phyloP scores from a whole-genome alignment of 257 asterid genomes.

The Mentha longifolia region DNA sequence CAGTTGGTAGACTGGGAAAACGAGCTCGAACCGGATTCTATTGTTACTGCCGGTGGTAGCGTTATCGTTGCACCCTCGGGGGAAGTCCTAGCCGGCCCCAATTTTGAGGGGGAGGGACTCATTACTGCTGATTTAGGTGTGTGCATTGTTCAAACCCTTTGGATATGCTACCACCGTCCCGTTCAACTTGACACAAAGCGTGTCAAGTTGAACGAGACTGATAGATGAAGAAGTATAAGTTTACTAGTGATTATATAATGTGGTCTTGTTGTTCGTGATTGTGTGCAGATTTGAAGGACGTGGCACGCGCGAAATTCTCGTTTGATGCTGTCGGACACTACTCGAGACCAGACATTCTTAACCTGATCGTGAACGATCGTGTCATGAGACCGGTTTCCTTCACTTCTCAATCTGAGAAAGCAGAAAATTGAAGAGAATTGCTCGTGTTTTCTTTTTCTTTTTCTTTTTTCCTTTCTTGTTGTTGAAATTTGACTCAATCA shows the following conservation, averaged over 20 bases:
- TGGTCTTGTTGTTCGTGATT: neutral
- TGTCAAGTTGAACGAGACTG: too few relatives aligned
- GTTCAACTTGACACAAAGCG: too few relatives aligned
- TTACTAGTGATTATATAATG: too few relatives aligned
- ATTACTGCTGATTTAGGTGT: constrained; percentile 90
- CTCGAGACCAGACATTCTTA: constrained; percentile 85
- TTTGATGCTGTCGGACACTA: constrained; percentile 96
- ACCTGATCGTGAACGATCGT: constrained; percentile 74
- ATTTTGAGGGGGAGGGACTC: constrained; percentile 89
- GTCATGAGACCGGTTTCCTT: constrained; percentile 74
- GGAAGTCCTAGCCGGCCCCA: constrained; percentile 87
- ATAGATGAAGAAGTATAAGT: too few relatives aligned
- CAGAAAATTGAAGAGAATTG: constrained; percentile 27
- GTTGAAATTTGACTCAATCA: neutral
- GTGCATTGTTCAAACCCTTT: neutral
- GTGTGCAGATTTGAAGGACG: constrained; percentile 78
- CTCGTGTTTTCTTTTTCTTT: neutral
- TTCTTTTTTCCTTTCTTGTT: neutral
- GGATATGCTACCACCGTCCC: too few relatives aligned
- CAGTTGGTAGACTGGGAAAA: constrained; percentile 58
- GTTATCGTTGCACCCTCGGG: constrained; percentile 89
- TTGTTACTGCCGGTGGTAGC: constrained; percentile 93
- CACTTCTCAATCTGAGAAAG: constrained; percentile 60
- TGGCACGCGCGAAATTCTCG: constrained; percentile 88
- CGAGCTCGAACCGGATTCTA: constrained; percentile 73